Evolutionary conservation across 108 stramenopile genomes (phyloP), one percentile per base, ranked within the genome.

Genomic region (Fragilaria crotonensis): DNA sequence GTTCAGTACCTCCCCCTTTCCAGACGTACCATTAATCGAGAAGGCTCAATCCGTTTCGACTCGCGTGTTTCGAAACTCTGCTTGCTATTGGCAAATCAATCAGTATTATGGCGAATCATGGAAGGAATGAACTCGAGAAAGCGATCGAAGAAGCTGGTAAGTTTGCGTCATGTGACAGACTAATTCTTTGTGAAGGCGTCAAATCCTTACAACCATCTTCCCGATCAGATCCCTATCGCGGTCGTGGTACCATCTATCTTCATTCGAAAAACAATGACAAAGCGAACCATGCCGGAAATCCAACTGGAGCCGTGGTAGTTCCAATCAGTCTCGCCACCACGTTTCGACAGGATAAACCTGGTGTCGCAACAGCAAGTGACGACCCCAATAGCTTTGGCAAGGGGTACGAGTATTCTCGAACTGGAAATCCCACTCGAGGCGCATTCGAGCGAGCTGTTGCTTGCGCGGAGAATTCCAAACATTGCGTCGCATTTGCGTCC

Each of bases 401-500:
- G 36, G 93, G 94, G 41, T 95, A 71, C 68, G 89, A 90, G 48
- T 90, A 94, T 60, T 69, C 70, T 33, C 55, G 89, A 36, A 83
- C 83, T 26, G 71, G 85, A 9, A 94, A 90, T 61, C 87, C 93
- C 0, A 88, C 88, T 3, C 68, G 92, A 67, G 87, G 89, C 7
- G 81, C 79, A 11, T 87, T 94, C 51, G 93, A 94, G 72, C 69
- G 89, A 44, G 85, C 85, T 17, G 66, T 89, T 25, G 87, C 83
- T 0, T 63, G 71, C 3, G 83, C 83, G 5, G 87, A 89, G 59
- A 61, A 70, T 52, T 78, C 87, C 21, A 78, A 55, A 49, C 76
- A 80, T 53, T 73, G 75, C 54, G 71, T 82, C 19, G 82, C 82
- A 23, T 95, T 90, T 76, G 73, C 85, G 7, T 90, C 87, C 9